These are phyloP conservation scores for Candida germanica DNA, from an alignment of 805 yeast species.

Conservation along the genomic window DNA sequence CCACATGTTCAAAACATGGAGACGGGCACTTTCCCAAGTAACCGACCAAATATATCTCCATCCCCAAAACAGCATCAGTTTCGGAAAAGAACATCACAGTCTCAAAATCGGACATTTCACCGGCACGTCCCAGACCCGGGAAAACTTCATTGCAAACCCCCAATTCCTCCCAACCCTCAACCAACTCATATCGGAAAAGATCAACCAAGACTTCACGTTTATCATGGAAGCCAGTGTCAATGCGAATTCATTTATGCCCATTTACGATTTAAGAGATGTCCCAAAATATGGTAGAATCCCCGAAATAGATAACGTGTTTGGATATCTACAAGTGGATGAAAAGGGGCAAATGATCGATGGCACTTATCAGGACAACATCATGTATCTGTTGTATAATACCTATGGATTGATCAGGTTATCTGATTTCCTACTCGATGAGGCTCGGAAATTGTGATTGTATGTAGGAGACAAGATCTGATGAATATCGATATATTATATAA, in stretches of 20 bases:
- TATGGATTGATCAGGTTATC: constrained; percentile 42
- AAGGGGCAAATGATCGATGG: constrained; percentile 53
- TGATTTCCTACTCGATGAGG: constrained; percentile 45
- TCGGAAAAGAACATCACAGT: constrained; percentile 7
- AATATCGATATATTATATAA: no score
- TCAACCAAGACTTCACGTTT: constrained; percentile 49
- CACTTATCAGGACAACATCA: constrained; percentile 54
- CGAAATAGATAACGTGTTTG: constrained; percentile 66
- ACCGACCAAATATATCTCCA: constrained; percentile 13
- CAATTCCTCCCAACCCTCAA: constrained; percentile 29
- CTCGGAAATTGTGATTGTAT: constrained; percentile 18
- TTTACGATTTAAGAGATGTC: constrained; percentile 64
- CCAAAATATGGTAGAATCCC: constrained; percentile 68
- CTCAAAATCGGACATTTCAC: constrained; percentile 11
- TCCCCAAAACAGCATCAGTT: constrained; percentile 10
- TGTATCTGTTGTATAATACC: constrained; percentile 50
- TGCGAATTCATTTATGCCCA: constrained; percentile 58
- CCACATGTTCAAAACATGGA: constrained; percentile 1
- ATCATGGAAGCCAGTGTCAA: constrained; percentile 54
- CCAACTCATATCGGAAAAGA: constrained; percentile 18
- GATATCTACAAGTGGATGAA: constrained; percentile 59
- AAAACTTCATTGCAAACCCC: constrained; percentile 21
- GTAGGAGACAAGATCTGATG: no score
- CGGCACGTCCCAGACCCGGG: constrained; percentile 2
- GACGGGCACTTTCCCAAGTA: constrained; percentile 7